phyloP scores from a whole-genome alignment of 345 rosid genomes.

The Toxicodendron radicans region DNA sequence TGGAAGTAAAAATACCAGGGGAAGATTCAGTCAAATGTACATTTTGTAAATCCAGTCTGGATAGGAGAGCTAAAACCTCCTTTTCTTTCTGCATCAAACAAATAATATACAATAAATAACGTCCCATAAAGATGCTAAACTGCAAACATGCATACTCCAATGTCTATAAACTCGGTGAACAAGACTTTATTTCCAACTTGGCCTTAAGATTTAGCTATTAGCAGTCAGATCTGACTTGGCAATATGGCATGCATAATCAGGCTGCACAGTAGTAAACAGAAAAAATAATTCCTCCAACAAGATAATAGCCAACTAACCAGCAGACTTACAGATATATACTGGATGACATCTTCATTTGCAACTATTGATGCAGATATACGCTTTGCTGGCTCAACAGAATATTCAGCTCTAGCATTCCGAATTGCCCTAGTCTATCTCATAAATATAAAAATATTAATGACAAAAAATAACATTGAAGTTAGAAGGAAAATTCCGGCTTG shows the following conservation, averaged over 20 bases:
- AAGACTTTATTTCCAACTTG: neutral
- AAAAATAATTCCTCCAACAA: neutral
- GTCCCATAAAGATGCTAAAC: neutral
- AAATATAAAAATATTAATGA: constrained; percentile 16
- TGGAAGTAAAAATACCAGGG: constrained; percentile 51
- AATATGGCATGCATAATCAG: neutral
- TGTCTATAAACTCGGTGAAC: neutral
- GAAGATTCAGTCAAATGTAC: constrained; percentile 64
- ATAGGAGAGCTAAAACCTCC: constrained; percentile 81
- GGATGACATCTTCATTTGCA: constrained; percentile 75
- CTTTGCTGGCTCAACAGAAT: constrained; percentile 92
- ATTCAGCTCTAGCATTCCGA: constrained; percentile 95
- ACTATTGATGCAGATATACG: constrained; percentile 91
- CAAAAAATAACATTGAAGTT: neutral
- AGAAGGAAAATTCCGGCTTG: neutral
- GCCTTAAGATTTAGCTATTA: neutral
- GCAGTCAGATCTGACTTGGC: neutral
- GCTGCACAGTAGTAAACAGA: neutral
- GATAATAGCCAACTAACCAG: neutral
- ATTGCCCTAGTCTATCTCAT: constrained; percentile 75
- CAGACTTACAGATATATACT: constrained; percentile 77
- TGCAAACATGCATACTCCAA: neutral
- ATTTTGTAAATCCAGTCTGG: constrained; percentile 70
- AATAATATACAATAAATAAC: constrained; percentile 1
- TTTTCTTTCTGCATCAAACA: constrained; percentile 69